phyloP scores from a whole-genome alignment of 2,329 filamentous ascomycete species.

The Fusarium drepaniforme region DNA sequence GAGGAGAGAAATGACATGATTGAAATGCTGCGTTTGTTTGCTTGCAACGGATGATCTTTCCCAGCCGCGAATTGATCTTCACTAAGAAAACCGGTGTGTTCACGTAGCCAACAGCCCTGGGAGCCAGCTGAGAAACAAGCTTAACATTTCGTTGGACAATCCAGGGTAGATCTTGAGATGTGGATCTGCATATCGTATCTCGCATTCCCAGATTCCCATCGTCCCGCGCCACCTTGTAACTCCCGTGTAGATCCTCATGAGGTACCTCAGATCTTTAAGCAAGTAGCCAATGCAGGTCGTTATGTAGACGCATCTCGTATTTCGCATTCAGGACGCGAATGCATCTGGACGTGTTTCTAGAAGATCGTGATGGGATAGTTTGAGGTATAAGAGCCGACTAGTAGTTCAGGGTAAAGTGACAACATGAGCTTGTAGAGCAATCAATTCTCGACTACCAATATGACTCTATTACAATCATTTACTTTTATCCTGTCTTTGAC shows the following conservation, averaged over 20 bases:
- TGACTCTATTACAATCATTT: neutral
- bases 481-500: neutral
- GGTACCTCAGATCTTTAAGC: constrained; percentile 2
- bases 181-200: constrained; percentile 30
- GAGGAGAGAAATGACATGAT: constrained; percentile 4
- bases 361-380: neutral
- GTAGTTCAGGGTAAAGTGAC: neutral
- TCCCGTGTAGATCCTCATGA: constrained; percentile 23
- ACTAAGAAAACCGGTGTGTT: neutral
- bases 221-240: constrained; percentile 14
- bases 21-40: neutral
- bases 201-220: constrained; percentile 22
- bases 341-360: neutral
- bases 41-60: neutral
- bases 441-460: neutral
- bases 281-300: neutral
- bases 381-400: neutral
- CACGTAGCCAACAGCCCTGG: neutral
- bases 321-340: constrained; percentile 11
- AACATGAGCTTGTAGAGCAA: neutral
- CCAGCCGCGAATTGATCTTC: neutral
- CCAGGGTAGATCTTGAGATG: neutral
- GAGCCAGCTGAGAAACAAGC: neutral
- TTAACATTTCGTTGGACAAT: neutral
- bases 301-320: constrained; percentile 20